These are phyloP conservation scores for Venturia carpophila DNA, from an alignment of 2,329 filamentous ascomycete species.

Conservation along the genomic window DNA sequence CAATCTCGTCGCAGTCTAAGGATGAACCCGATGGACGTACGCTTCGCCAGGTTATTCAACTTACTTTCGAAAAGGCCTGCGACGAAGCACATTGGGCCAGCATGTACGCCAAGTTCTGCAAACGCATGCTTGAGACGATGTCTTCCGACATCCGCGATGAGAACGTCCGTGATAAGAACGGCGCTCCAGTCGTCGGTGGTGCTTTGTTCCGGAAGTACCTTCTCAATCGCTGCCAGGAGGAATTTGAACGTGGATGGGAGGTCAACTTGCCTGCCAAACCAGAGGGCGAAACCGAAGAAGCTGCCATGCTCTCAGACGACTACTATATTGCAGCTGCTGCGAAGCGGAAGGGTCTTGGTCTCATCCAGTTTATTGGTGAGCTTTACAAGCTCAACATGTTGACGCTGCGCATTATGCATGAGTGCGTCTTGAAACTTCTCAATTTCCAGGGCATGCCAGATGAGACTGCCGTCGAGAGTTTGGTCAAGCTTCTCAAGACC, in stretches of 20 bases:
- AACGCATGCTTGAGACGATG: constrained; percentile 93
- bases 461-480: constrained; percentile 91
- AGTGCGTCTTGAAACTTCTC: constrained; percentile 94
- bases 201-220: constrained; percentile 97
- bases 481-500: constrained; percentile 85
- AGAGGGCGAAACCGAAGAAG: constrained; percentile 73
- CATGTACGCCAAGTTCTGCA: constrained; percentile 99
- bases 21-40: constrained; percentile 91
- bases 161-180: constrained; percentile 83
- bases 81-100: constrained; percentile 98
- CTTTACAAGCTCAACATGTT: constrained; percentile 98
- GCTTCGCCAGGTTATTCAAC: constrained; percentile 93
- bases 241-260: constrained; percentile 98
- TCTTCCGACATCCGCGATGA: constrained; percentile 91
- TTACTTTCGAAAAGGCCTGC: constrained; percentile 97
- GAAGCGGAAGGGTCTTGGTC: constrained; percentile 92
- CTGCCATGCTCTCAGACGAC: constrained; percentile 82
- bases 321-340: constrained; percentile 91
- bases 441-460: constrained; percentile 91
- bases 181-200: constrained; percentile 82
- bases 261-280: constrained; percentile 71
- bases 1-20: constrained; percentile 90
- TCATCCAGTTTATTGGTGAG: constrained; percentile 98
- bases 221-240: constrained; percentile 95
- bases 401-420: constrained; percentile 98